Percentiles rank a stretch among this genome's conserved stretches.
Conservation (phyloP, 2,329 filamentous ascomycete genomes). For the Colletotrichum chlorophyti region DNA sequence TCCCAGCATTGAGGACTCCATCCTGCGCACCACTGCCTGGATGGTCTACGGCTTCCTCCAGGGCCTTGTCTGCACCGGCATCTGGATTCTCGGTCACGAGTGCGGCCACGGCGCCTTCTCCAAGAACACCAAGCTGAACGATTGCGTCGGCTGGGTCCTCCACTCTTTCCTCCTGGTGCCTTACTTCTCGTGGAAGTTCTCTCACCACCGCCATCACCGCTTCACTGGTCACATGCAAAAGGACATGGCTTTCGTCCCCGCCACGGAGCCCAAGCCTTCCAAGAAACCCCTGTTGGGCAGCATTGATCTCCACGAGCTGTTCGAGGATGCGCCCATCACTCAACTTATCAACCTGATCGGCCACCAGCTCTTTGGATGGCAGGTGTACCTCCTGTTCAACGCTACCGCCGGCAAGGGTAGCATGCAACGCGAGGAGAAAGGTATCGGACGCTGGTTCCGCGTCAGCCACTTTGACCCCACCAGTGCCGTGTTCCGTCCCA, state of each 20-base stretch:
- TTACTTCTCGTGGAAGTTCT: constrained; percentile 77
- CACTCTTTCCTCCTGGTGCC: constrained; percentile 73
- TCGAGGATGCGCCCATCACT: constrained; percentile 69
- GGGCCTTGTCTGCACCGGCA: constrained; percentile 70
- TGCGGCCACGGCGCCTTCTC: constrained; percentile 75
- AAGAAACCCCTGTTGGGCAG: constrained; percentile 41
- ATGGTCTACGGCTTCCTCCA: constrained; percentile 67
- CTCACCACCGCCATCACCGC: constrained; percentile 73
- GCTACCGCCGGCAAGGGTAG: constrained; percentile 55
- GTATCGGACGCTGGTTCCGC: constrained; percentile 45
- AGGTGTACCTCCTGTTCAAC: constrained; percentile 68
- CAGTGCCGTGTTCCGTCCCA: constrained; percentile 65
- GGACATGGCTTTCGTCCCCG: constrained; percentile 70
- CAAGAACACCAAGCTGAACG: constrained; percentile 61
- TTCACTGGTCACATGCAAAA: constrained; percentile 72
- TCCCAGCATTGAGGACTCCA: constrained; percentile 51
- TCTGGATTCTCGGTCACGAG: constrained; percentile 77
- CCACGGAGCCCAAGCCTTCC: constrained; percentile 46
- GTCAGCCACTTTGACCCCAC: constrained; percentile 67
- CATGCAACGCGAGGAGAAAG: constrained; percentile 48
- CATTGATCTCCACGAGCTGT: constrained; percentile 57
- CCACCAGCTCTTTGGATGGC: constrained; percentile 72
- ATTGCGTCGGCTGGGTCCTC: constrained; percentile 67
- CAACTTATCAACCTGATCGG: constrained; percentile 60
- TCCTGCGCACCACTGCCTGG: constrained; percentile 58